Evolutionary conservation across 345 rosid species (phyloP).

Genomic region (Brassica incana): DNA sequence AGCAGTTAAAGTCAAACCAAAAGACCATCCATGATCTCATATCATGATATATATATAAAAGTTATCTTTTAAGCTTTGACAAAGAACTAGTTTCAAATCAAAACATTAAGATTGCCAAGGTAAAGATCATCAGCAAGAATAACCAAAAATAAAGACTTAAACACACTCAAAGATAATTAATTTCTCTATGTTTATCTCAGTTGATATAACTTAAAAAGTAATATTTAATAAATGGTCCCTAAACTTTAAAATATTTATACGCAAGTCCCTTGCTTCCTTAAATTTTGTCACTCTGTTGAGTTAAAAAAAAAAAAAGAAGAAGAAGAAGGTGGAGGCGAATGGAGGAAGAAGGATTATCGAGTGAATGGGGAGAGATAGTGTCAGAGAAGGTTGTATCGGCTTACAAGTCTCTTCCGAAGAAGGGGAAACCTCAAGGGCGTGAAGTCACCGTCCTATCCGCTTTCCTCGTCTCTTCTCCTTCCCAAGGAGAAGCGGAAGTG

Average conservation of each 20-base stretch:
- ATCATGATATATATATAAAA: background rate
- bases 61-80: background rate
- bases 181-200: too few species aligned
- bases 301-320: background rate
- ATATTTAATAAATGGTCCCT: background rate
- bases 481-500: slow-evolving; percentile 77
- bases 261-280: slow-evolving; percentile 3
- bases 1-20: slow-evolving; percentile 22
- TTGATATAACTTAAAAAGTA: too few species aligned
- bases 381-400: slow-evolving; percentile 54
- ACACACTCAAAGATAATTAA: background rate
- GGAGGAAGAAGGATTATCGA: slow-evolving; percentile 17
- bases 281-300: background rate
- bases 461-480: slow-evolving; percentile 77
- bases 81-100: background rate
- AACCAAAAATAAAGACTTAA: background rate
- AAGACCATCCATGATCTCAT: background rate
- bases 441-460: slow-evolving; percentile 81
- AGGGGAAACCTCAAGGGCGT: slow-evolving; percentile 95
- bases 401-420: slow-evolving; percentile 66
- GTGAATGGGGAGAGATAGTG: slow-evolving; percentile 54
- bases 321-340: slow-evolving; percentile 1
- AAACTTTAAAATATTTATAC: background rate
- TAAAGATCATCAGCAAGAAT: background rate
- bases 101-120: background rate